phyloP scores from a whole-genome alignment of 2,329 filamentous ascomycete genomes.

The Fusarium sp. region DNA sequence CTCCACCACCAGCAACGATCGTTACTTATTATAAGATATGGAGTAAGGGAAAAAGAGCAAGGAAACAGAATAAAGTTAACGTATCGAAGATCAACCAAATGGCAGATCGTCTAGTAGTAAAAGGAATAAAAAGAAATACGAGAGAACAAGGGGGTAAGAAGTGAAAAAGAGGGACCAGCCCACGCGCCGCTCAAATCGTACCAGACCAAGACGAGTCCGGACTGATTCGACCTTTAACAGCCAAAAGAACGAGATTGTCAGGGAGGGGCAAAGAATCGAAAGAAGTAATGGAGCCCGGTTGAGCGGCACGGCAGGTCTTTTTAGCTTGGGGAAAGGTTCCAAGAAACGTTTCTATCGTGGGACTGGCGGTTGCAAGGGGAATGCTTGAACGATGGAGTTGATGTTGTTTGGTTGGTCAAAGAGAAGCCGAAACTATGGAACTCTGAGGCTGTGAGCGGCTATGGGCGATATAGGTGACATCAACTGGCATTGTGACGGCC shows the following conservation, averaged over 20 bases:
- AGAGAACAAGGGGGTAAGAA: conserved; percentile 29
- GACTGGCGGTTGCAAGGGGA: conserved; percentile 15
- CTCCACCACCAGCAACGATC: conserved; percentile 22
- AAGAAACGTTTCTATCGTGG: conserved; percentile 19
- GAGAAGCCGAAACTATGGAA: conserved; percentile 7
- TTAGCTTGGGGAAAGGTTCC: conserved; percentile 10
- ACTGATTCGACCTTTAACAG: conserved; percentile 37
- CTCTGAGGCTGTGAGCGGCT: conserved; percentile 22
- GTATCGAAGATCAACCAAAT: conserved; percentile 31
- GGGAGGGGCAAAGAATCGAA: conserved; percentile 26
- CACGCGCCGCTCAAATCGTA: conserved; percentile 47
- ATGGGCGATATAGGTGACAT: conserved; percentile 34
- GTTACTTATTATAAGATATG: conserved; percentile 21
- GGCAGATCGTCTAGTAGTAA: conserved; percentile 31
- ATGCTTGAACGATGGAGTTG: conserved; percentile 16
- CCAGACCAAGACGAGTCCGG: conserved; percentile 41
- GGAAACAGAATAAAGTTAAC: conserved; percentile 28
- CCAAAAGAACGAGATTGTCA: conserved; percentile 28
- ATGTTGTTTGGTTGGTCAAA: conserved; percentile 40
- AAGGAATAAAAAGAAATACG: conserved; percentile 27
- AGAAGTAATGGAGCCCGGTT: conserved; percentile 34
- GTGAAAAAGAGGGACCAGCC: conserved; percentile 46
- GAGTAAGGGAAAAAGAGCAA: conserved; percentile 8
- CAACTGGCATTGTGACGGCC: conserved; percentile 35
- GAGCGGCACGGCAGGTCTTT: conserved; percentile 27